Evolutionary conservation across 1,284 basidiomycete species (phyloP), one percentile per base, ranked within the genome.

Genomic region (Ceratobasidium theobromae): DNA sequence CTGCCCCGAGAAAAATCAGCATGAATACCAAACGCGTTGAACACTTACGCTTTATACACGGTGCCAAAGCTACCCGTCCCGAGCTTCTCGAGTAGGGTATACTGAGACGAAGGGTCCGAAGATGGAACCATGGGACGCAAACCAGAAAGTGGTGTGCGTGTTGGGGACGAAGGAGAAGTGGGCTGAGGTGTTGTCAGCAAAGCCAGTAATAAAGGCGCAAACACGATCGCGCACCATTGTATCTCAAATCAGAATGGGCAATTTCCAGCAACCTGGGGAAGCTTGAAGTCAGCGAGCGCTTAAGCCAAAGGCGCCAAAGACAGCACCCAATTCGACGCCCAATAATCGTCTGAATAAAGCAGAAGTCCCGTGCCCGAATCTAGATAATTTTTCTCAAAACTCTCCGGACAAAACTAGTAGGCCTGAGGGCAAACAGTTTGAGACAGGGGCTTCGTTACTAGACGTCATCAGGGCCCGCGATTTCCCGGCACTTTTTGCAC

Each of bases 51-150:
- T 80, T 97, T 97, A 85, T 93, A 99, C 55, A 99, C 96, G 0
- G 88, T 91, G 4, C 95, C 95, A 75, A 98, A 99, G 75, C 91
- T 94, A 40, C 96, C 96, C n/a, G 93, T 96, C 9, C 96, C 96
- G 28, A 99, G 84, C 77, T 96, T 97, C 78, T 98, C 94, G 67
- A 96, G 83, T 21, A 99, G 80, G 45, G 91, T 92, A 76, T 98
- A 98, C 73, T 96, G 90, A 71, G 86, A 88, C 4, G 89, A 86
- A 30, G 92, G 91, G 73, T 93, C 93, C 11, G 60, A 64, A 11
- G 60, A 64, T 11, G 60, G 60, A 8, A 53, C 4, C 16, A 40
- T 25, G 18, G 27, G 23, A 9, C 38, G 35, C 11, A 27, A 38
- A 41, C 40, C 45, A 33, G 66, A 52, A 51, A 54, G 54, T 8